Base-by-base conservation (phyloP, 1,284 basidiomycete genomes). In the Ganoderma resinaceum region DNA sequence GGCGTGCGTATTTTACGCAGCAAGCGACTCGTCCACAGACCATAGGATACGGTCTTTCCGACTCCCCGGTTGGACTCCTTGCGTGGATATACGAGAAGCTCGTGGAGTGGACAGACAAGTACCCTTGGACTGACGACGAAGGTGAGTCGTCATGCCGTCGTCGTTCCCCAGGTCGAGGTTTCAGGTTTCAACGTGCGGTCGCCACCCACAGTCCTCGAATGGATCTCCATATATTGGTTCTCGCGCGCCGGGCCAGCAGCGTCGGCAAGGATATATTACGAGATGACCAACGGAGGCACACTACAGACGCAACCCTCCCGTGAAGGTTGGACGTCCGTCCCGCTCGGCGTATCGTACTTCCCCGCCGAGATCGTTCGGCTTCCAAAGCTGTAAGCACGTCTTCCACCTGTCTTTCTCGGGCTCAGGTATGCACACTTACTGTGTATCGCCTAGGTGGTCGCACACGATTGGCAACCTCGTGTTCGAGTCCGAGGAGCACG, bases 21-120 rank as follows among this genome's bases (percentile, higher is more conserved):
- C 89, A 89, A 53, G 63, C 78, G 0, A 87, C 85, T 0, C 82
- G 83, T 63, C 88, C 88, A 0, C 87, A 89, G 72, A 90, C 87
- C 0, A 73, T 90, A 2, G 88, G 86, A 0, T 89, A 89, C 70
- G 74, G 79, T 9, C 78, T 90, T 1, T 76, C 82, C 0, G 89
- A 89, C 71, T 89, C 87, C 18, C 89, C 89, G n/a, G 80, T 82
- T 4, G 87, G 85, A 0, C 73, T 90, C 14, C 80, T 90, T 2
- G 85, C 83, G 1, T 62, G 61, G 61, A 53, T 62, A 14, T 62
- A 62, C 46, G 61, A 62, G 23, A 62, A 62, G 49, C 61, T 62
- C 3, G 61, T 53, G n/a, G 35, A 0, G 23, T 52, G 46, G 61
- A 37, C 46, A 0, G 46, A 53, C 6, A 12, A 26, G 20, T 62